Conservation (phyloP, 305 asterid species). For the Ajuga reptans region DNA sequence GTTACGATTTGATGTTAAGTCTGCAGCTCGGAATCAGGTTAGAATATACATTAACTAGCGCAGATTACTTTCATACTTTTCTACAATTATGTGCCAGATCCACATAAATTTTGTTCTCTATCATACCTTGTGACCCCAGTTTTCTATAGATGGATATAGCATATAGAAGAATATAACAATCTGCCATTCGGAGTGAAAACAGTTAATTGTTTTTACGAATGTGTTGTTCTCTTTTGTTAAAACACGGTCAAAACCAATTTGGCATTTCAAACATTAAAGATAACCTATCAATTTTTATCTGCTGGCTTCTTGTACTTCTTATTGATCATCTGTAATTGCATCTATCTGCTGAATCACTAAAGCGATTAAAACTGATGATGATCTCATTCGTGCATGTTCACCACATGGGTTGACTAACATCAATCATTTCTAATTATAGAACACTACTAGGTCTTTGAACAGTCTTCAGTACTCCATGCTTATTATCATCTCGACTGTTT, state of each 20-base stretch:
- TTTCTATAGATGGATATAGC: not conserved
- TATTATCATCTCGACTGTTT: not conserved
- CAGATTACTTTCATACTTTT: constrained; percentile 2
- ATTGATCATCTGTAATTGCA: not conserved
- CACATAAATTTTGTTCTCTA: not conserved
- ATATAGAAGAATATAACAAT: not conserved
- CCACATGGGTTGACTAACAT: not conserved
- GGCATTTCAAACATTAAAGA: not conserved
- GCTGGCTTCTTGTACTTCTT: not conserved
- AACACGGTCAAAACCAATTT: not conserved
- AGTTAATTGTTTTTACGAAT: not conserved
- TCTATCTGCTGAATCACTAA: not conserved
- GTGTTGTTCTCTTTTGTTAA: not conserved
- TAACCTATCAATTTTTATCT: not conserved
- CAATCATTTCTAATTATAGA: not conserved
- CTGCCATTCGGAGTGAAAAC: not conserved
- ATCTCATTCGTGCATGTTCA: not conserved
- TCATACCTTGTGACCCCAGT: constrained; percentile 2
- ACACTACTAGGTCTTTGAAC: not conserved
- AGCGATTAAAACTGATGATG: not conserved
- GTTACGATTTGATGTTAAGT: constrained; percentile 94
- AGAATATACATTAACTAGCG: constrained; percentile 11
- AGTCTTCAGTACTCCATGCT: not conserved
- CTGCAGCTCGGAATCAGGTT: constrained; percentile 99
- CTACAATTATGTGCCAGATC: not conserved